Percentiles rank a stretch among this genome's conserved stretches.
Evolutionary conservation across 768 basidiomycete genomes (phyloP).

Genomic region (Lentinula edodes): DNA sequence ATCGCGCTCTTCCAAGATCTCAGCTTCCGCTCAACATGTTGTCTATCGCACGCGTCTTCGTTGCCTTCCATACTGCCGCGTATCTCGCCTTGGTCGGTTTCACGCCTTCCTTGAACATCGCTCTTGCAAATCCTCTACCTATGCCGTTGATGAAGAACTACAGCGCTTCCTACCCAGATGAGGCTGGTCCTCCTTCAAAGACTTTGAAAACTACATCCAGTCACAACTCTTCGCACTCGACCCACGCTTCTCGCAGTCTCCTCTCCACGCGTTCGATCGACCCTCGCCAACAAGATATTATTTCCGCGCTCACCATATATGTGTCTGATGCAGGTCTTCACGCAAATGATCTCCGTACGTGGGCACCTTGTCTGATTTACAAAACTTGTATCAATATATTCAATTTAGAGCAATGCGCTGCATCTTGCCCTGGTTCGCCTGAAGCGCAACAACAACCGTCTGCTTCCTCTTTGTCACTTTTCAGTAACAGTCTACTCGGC

Average conservation of each 20-base stretch:
- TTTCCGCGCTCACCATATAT: not conserved
- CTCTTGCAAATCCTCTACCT: slow-evolving; percentile 31
- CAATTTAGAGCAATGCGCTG: not conserved
- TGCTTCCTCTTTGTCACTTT: slow-evolving; percentile 11
- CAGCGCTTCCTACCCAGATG: slow-evolving; percentile 15
- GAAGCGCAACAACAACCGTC: not conserved
- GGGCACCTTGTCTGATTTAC: too few species aligned
- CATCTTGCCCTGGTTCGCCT: not conserved
- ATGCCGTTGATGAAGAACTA: slow-evolving; percentile 1
- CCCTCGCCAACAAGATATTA: not conserved
- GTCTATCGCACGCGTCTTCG: slow-evolving; percentile 31
- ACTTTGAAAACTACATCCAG: not conserved
- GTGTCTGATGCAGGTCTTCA: not conserved
- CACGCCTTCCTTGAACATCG: slow-evolving; percentile 17
- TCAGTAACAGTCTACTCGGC: slow-evolving; percentile 23
- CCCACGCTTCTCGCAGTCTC: not conserved
- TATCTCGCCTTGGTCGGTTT: slow-evolving; percentile 31
- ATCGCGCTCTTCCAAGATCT: slow-evolving; percentile 11
- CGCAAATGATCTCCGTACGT: not conserved
- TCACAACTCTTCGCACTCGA: not conserved
- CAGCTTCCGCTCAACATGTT: slow-evolving; percentile 17
- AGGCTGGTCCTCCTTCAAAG: not conserved
- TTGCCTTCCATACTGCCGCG: slow-evolving; percentile 29
- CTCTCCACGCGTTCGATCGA: not conserved
- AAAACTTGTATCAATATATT: not conserved